phyloP scores from a whole-genome alignment of 176 grass and related monocot species.

The Cenchrus purpureus region DNA sequence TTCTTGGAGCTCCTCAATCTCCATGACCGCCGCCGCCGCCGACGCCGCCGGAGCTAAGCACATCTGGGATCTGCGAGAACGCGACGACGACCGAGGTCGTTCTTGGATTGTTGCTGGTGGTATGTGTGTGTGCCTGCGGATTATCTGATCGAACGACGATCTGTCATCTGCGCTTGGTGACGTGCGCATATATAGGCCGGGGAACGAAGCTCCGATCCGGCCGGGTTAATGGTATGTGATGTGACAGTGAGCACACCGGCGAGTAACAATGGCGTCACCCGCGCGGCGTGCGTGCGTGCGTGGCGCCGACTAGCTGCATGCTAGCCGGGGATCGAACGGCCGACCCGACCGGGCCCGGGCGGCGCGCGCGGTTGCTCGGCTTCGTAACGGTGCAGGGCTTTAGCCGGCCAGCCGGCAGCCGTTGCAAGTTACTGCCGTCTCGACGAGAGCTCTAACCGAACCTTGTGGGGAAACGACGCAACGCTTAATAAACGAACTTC shows the following conservation, averaged over 20 bases:
- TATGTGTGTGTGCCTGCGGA: background rate
- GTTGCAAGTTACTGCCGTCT: background rate
- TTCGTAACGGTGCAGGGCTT: background rate
- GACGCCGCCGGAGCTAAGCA: background rate
- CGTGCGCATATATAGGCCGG: conserved; percentile 23
- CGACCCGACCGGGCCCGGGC: background rate
- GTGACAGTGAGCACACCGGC: conserved; percentile 27
- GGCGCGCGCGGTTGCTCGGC: background rate
- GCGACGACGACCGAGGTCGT: background rate
- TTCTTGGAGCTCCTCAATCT: conserved; percentile 45
- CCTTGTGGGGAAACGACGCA: too few relatives aligned
- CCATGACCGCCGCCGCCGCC: background rate
- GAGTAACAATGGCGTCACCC: conserved; percentile 39
- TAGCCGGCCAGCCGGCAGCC: background rate
- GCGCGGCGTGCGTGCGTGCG: too few relatives aligned
- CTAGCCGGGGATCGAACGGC: too few relatives aligned
- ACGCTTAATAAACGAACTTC: too few relatives aligned
- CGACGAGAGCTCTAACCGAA: background rate
- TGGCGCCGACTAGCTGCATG: background rate
- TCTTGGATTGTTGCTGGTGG: background rate
- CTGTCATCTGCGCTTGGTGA: background rate
- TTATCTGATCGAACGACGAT: background rate
- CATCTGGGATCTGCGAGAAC: background rate
- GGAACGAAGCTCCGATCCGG: background rate
- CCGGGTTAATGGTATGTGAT: background rate